These are phyloP conservation scores for Rutstroemia sp. DNA, from an alignment of 2,329 filamentous ascomycete species.

Conservation along the genomic window DNA sequence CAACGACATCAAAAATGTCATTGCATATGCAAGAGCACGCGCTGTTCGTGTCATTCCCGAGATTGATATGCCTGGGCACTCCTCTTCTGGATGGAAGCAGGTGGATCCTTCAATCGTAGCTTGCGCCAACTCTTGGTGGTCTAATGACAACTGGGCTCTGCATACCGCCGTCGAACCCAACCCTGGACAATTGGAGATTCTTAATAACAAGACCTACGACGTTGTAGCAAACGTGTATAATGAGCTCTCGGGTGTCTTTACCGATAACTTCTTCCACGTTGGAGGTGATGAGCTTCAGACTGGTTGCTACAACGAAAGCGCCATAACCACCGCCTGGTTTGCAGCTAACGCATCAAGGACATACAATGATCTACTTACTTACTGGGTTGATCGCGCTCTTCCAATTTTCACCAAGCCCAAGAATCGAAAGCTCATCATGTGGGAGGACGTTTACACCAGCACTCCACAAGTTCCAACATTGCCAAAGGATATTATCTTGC, in stretches of 20 bases:
- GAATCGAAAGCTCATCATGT: slow-evolving; percentile 56
- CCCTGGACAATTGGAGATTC: slow-evolving; percentile 54
- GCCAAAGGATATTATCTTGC: slow-evolving; percentile 63
- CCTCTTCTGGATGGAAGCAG: slow-evolving; percentile 51
- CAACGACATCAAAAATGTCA: slow-evolving; percentile 55
- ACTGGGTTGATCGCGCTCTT: slow-evolving; percentile 57
- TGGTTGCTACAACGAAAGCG: slow-evolving; percentile 51
- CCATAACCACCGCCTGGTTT: slow-evolving; percentile 46
- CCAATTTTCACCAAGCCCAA: slow-evolving; percentile 53
- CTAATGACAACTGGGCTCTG: slow-evolving; percentile 49
- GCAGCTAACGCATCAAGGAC: slow-evolving; percentile 65
- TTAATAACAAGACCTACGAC: slow-evolving; percentile 64
- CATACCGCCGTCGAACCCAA: slow-evolving; percentile 56
- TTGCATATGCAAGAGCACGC: slow-evolving; percentile 59
- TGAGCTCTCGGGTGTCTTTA: slow-evolving; percentile 64
- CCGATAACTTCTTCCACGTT: slow-evolving; percentile 72
- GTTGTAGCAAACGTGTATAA: slow-evolving; percentile 47
- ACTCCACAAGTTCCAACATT: slow-evolving; percentile 45
- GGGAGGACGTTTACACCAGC: slow-evolving; percentile 76
- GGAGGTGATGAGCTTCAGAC: slow-evolving; percentile 69
- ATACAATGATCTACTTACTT: slow-evolving; percentile 62
- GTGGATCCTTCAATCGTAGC: slow-evolving; percentile 59
- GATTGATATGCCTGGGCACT: slow-evolving; percentile 74
- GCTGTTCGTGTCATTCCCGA: slow-evolving; percentile 67
- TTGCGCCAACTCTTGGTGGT: slow-evolving; percentile 52